Evolutionary conservation across 176 grass and related monocot genomes (phyloP).

Genomic region (Zea luxurians): DNA sequence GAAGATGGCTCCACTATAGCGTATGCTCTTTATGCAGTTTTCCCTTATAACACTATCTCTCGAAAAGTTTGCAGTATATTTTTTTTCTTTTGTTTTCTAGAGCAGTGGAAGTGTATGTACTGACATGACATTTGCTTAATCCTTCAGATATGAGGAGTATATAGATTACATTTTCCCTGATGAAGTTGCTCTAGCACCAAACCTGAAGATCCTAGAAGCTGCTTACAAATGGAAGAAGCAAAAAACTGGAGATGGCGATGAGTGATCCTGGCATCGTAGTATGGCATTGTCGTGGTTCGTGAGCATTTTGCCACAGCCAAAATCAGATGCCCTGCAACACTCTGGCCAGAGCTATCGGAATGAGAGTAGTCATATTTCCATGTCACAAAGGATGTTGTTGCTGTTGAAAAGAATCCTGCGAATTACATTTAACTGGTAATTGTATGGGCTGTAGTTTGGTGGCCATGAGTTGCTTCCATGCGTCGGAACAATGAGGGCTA

Average conservation of each 20-base stretch:
- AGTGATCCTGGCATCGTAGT: constrained; percentile 39
- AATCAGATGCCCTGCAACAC: not conserved
- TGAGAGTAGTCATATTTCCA: not conserved
- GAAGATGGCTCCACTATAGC: constrained; percentile 75
- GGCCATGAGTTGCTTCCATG: not conserved
- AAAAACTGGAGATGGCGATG: constrained; percentile 62
- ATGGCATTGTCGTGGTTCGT: not conserved
- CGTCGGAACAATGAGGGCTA: not conserved
- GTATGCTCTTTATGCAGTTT: constrained; percentile 46
- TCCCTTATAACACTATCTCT: constrained; percentile 2
- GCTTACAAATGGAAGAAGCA: constrained; percentile 94
- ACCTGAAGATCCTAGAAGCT: constrained; percentile 80
- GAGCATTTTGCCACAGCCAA: not conserved
- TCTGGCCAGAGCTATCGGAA: not conserved
- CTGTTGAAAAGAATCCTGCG: not conserved
- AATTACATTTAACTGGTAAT: not conserved
- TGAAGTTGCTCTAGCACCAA: constrained; percentile 73
- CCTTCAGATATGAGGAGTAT: constrained; percentile 81
- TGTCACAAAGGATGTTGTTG: not conserved
- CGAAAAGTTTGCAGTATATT: not conserved
- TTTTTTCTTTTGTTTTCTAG: not conserved
- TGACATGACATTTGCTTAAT: constrained; percentile 40
- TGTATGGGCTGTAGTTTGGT: not conserved
- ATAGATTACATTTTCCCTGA: constrained; percentile 90
- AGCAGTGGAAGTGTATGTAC: not conserved